These are phyloP conservation scores for Venturia nashicola DNA, from an alignment of 2,329 filamentous ascomycete genomes.

Conservation along the genomic window DNA sequence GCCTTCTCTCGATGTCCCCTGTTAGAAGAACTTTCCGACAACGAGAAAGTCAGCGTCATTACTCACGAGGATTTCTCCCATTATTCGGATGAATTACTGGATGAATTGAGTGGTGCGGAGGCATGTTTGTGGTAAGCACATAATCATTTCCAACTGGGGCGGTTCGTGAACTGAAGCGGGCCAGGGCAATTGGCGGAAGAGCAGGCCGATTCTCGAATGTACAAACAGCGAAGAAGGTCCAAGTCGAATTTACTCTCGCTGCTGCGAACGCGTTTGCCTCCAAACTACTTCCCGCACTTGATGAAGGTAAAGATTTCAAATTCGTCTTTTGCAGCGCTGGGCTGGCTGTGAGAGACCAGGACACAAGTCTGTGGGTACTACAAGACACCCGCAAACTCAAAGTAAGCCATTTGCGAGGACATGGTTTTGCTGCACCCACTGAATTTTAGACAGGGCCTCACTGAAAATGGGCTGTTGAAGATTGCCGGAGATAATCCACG, in stretches of 20 bases:
- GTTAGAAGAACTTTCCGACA: neutral
- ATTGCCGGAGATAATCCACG: neutral
- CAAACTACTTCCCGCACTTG: neutral
- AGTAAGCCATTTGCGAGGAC: neutral
- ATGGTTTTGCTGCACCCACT: neutral
- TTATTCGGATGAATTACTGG: constrained; percentile 47
- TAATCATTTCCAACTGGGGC: neutral
- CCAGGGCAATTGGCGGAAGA: neutral
- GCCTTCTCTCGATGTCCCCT: neutral
- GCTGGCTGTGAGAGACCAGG: neutral
- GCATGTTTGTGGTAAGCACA: constrained; percentile 51
- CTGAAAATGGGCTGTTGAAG: neutral
- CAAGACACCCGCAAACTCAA: neutral
- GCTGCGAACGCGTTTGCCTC: constrained; percentile 1
- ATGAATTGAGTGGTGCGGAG: constrained; percentile 48
- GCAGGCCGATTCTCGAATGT: neutral
- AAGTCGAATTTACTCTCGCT: neutral
- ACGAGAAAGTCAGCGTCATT: constrained; percentile 48
- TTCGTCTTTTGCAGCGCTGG: constrained; percentile 8
- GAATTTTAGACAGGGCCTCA: neutral
- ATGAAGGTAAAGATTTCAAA: neutral
- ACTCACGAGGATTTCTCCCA: constrained; percentile 52
- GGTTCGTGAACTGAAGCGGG: neutral
- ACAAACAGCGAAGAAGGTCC: neutral
- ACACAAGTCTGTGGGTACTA: neutral